These are phyloP conservation scores for Xerocomus brunneocitrinus DNA, from an alignment of 768 basidiomycete genomes.

Conservation along the genomic window DNA sequence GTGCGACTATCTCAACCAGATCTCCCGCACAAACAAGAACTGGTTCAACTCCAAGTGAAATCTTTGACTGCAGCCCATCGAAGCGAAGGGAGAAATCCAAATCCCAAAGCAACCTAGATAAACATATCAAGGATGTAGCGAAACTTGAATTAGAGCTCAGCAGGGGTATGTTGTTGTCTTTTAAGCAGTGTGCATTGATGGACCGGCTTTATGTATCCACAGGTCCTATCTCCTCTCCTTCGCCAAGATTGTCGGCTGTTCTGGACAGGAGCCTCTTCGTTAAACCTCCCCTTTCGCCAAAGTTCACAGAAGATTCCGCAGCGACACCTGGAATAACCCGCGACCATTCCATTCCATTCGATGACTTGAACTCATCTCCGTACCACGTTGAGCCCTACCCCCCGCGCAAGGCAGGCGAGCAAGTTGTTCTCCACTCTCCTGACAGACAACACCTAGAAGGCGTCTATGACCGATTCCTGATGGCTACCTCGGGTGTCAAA, in stretches of 20 bases:
- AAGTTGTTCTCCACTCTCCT: slow-evolving; percentile 45
- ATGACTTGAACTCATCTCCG: slow-evolving; percentile 57
- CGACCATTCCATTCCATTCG: slow-evolving; percentile 17
- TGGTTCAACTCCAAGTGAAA: slow-evolving; percentile 23
- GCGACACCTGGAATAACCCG: slow-evolving; percentile 20
- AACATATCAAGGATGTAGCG: slow-evolving; percentile 63
- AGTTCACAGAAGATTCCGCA: slow-evolving; percentile 36
- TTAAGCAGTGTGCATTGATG: background rate
- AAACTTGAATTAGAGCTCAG: slow-evolving; percentile 62
- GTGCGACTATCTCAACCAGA: slow-evolving; percentile 66
- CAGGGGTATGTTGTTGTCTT: slow-evolving; percentile 42
- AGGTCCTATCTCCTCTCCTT: slow-evolving; percentile 37
- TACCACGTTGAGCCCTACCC: slow-evolving; percentile 65
- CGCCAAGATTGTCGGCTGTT: slow-evolving; percentile 57
- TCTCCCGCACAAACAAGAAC: slow-evolving; percentile 44
- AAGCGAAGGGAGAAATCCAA: slow-evolving; percentile 63
- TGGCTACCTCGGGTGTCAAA: slow-evolving; percentile 78
- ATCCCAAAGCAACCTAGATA: slow-evolving; percentile 60
- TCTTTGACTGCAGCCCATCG: slow-evolving; percentile 50
- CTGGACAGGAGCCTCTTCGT: slow-evolving; percentile 69
- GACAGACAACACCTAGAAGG: slow-evolving; percentile 60
- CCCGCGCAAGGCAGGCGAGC: slow-evolving; percentile 37
- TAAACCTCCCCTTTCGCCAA: slow-evolving; percentile 40
- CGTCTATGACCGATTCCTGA: slow-evolving; percentile 78
- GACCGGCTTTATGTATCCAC: background rate